Evolutionary conservation across 106 monocot genomes (phyloP).

Genomic region (Iris macrosiphon): DNA sequence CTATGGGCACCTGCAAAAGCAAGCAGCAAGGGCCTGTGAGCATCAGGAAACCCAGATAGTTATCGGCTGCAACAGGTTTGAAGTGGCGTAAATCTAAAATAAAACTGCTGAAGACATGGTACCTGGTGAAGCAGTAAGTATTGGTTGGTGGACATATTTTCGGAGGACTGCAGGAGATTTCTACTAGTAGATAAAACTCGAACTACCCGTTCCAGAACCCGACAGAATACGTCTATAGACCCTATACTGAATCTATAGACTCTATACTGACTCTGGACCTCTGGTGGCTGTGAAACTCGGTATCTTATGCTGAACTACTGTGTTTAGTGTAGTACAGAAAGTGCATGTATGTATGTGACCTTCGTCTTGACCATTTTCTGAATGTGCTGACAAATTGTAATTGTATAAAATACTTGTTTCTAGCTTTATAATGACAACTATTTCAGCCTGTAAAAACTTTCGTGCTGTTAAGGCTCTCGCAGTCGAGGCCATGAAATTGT

Average conservation of each 20-base stretch:
- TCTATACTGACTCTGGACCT: not conserved
- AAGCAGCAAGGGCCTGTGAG: not conserved
- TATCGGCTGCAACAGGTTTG: not conserved
- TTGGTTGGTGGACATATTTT: not conserved
- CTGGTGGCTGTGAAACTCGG: too few relatives aligned
- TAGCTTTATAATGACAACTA: too few relatives aligned
- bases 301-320: not conserved
- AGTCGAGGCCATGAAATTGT: too few relatives aligned
- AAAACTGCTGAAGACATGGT: not conserved
- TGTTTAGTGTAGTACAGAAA: not conserved
- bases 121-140: not conserved
- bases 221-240: not conserved
- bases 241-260: not conserved
- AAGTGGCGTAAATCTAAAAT: not conserved
- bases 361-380: not conserved
- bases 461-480: too few relatives aligned
- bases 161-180: not conserved
- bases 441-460: too few relatives aligned
- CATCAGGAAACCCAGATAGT: not conserved
- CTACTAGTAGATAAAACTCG: not conserved
- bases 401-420: too few relatives aligned
- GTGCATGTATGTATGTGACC: not conserved
- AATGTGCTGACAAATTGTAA: not conserved
- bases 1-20: conserved; percentile 47
- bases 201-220: not conserved